phyloP scores from a whole-genome alignment of 1,139 yeast genomes.

The Magnusiomyces ingens region DNA sequence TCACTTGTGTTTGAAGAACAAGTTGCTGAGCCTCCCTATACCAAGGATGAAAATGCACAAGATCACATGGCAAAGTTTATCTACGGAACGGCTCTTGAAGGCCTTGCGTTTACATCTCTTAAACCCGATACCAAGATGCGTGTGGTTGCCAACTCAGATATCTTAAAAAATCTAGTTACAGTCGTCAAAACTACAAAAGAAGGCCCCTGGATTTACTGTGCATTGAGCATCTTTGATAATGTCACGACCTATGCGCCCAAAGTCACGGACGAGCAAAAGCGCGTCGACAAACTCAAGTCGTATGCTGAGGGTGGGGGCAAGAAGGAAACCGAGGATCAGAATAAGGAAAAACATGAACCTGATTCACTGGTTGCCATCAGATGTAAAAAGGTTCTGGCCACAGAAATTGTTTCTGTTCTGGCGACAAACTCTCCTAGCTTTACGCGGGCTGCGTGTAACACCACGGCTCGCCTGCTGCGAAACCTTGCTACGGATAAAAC shows the following conservation, averaged over 20 bases:
- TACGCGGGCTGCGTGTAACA: conserved; percentile 27
- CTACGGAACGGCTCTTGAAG: conserved; percentile 32
- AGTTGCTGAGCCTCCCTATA: conserved; percentile 17
- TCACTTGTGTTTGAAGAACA: conserved; percentile 29
- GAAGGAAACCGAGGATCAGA: conserved; percentile 19
- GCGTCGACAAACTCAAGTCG: conserved; percentile 27
- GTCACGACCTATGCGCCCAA: conserved; percentile 31
- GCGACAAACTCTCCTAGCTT: conserved; percentile 25
- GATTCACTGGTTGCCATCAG: conserved; percentile 24
- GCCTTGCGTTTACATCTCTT: conserved; percentile 34
- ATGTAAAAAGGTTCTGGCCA: conserved; percentile 25
- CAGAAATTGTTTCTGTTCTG: conserved; percentile 24
- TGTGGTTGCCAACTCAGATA: conserved; percentile 19
- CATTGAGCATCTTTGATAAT: conserved; percentile 29
- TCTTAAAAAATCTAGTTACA: conserved; percentile 20
- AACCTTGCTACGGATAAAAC: conserved; percentile 31
- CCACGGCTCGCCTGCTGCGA: conserved; percentile 28
- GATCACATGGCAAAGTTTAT: conserved; percentile 5
- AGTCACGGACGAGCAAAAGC: conserved; percentile 30
- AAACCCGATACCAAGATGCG: conserved; percentile 28
- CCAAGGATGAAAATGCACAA: conserved; percentile 12
- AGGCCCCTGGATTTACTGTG: conserved; percentile 30
- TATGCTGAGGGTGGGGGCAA: conserved; percentile 22
- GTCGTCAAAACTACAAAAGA: conserved; percentile 13
- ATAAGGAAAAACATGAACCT: conserved; percentile 21